phyloP scores from a whole-genome alignment of 768 basidiomycete species.

The Austroboletus festivus region DNA sequence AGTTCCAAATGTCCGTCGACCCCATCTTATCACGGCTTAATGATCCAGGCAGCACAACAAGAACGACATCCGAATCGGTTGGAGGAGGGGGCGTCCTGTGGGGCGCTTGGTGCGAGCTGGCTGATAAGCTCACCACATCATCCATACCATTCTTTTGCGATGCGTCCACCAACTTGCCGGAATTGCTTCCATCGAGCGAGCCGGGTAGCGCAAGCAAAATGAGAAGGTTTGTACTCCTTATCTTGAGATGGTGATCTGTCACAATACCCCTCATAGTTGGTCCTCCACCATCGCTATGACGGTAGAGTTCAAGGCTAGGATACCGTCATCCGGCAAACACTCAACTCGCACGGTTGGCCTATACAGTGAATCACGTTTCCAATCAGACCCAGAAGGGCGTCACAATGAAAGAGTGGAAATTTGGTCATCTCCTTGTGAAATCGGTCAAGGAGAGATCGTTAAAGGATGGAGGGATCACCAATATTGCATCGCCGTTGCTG shows the following conservation, averaged over 20 bases:
- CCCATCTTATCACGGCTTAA: slow-evolving; percentile 40
- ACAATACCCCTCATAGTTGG: slow-evolving; percentile 42
- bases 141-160: slow-evolving; percentile 59
- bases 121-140: slow-evolving; percentile 46
- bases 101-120: slow-evolving; percentile 51
- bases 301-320: slow-evolving; percentile 60
- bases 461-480: slow-evolving; percentile 61
- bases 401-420: slow-evolving; percentile 61
- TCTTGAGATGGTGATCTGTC: background rate
- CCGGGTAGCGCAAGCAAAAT: slow-evolving; percentile 25
- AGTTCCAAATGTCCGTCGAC: slow-evolving; percentile 41
- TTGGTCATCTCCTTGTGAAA: slow-evolving; percentile 61
- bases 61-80: slow-evolving; percentile 38
- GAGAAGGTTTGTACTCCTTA: slow-evolving; percentile 12
- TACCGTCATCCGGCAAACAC: slow-evolving; percentile 44
- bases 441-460: slow-evolving; percentile 41
- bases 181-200: slow-evolving; percentile 46
- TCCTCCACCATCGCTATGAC: slow-evolving; percentile 59
- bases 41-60: slow-evolving; percentile 32
- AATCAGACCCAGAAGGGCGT: slow-evolving; percentile 51
- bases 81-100: slow-evolving; percentile 56
- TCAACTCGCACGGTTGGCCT: slow-evolving; percentile 55
- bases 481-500: slow-evolving; percentile 58
- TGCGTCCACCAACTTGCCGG: slow-evolving; percentile 43
- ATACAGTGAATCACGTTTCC: slow-evolving; percentile 50